Conservation (phyloP, 2,329 filamentous ascomycete species). For the Colletotrichum neosansevieriae region DNA sequence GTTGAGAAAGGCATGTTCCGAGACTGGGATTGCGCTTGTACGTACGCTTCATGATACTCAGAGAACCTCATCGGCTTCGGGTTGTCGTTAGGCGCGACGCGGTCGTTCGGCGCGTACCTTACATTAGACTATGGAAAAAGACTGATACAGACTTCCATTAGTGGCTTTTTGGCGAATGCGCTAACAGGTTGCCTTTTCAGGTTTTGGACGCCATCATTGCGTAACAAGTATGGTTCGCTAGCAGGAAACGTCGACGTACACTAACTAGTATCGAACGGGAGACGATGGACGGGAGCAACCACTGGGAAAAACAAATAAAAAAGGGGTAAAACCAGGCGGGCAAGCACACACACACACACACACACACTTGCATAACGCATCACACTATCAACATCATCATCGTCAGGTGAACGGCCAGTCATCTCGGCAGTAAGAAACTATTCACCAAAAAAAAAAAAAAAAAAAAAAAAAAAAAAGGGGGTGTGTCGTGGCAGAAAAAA, state of each 20-base stretch:
- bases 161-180: not conserved
- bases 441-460: too few relatives aligned
- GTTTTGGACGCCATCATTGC: not conserved
- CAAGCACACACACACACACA: too few relatives aligned
- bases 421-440: not conserved
- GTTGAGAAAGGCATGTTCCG: too few relatives aligned
- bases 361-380: too few relatives aligned
- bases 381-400: too few relatives aligned
- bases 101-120: not conserved
- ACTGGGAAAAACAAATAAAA: too few relatives aligned
- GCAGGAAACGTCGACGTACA: not conserved
- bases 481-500: slow-evolving; percentile 7
- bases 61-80: not conserved
- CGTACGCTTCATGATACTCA: too few relatives aligned
- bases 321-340: too few relatives aligned
- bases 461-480: slow-evolving; percentile 3
- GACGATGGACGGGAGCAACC: not conserved
- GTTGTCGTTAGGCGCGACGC: too few relatives aligned
- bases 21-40: too few relatives aligned
- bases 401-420: not conserved
- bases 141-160: not conserved
- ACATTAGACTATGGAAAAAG: not conserved
- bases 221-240: not conserved
- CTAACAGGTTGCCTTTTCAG: not conserved
- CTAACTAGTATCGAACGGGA: not conserved